Base-by-base conservation (phyloP, 768 basidiomycete species). In the Trametes sanguinea region DNA sequence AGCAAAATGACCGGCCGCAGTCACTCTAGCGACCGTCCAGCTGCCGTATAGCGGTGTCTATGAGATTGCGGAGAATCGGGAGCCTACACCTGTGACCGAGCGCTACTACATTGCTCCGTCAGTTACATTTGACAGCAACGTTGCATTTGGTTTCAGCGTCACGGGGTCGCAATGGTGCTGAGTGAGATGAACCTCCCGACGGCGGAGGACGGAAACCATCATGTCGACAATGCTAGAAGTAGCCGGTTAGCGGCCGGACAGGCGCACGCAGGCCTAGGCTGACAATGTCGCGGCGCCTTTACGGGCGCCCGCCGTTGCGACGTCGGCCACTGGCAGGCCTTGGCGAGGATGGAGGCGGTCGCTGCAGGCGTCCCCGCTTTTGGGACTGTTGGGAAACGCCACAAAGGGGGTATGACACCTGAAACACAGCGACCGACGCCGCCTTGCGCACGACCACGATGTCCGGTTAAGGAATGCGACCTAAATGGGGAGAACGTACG, bases 151-250 rank as follows among this genome's bases (percentile, higher is more conserved):
- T 37, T 37, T 37, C 6, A 37, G 35, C 35, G 35, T 37, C 35
- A 45, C 16, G 7, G 35, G 27, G 44, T 46, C 32, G 54, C 45
- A 46, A 56, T 56, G 14, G 4, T 16, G 33, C 44, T 32, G 22
- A 8, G 10, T 40, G 47, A 7, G 14, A 39, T 47, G 40, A 58
- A n/a, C 37, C 40, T 27, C 29, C 29, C 42, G 53, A 39, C 61
- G 61, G 61, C 61, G 61, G 61, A 57, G 51, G 17, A 51, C 61
- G 61, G 61, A 62, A 47, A 46, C n/a, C 40, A 59, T 59, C 57
- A 59, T 52, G 14, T 37, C 35, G 46, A 37, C 47, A 57, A 48
- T 3, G 27, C 45, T 46, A 29, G 27, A 6, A 27, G 45, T 46
- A 27, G 17, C 27, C 45, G 17, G 22, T 17, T 46, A 10, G 22